Base-by-base conservation (phyloP, 1,139 yeast species). In the Candida smagusa region DNA sequence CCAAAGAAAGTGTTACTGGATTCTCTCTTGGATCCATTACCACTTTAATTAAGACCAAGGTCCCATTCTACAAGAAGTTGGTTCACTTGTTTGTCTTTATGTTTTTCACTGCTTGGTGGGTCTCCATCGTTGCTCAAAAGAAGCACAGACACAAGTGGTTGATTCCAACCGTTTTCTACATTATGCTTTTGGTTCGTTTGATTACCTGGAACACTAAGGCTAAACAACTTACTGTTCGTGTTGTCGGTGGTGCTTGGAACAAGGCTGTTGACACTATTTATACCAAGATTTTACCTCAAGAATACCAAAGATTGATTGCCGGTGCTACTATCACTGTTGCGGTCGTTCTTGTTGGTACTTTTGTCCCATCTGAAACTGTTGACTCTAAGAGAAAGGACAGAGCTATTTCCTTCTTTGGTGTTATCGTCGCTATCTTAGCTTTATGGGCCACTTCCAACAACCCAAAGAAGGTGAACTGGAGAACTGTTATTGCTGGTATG, bases 51-150 rank as follows among this genome's bases (percentile, higher is more conserved):
- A 48, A 43, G 36, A 7, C 31, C 12, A 36, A 30, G 13, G 44
- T 36, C 32, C 52, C 53, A 6, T 45, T 40, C 41, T 48, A 29
- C 27, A 56, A 43, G 34, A 35, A 61, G 8, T 56, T 56, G 2
- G 38, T 60, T 24, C 65, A 65, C 39, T 38, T 67, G 9, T 52
- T 72, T 28, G 41, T 59, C 26, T 75, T 71, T 1, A 55, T 63
- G 30, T 74, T 80, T 47, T 79, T 79, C 65, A 79, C 85, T 4
- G 71, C 81, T 3, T 80, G 85, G 85, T 80, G 84, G 84, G 54
- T 79, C 28, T 72, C 83, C 9, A 76, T 80, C 38, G 40, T 80
- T 22, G 73, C 70, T 40, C 85, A 79, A 53, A 55, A 69, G 4
- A 67, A 68, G 46, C 75, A 72, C 36, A 65, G 84, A 47, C 76